Percentiles rank a stretch among this genome's conserved stretches.
Conservation (phyloP, 192 early-diverging fungal species). For the Spizellomyces punctatus region DNA sequence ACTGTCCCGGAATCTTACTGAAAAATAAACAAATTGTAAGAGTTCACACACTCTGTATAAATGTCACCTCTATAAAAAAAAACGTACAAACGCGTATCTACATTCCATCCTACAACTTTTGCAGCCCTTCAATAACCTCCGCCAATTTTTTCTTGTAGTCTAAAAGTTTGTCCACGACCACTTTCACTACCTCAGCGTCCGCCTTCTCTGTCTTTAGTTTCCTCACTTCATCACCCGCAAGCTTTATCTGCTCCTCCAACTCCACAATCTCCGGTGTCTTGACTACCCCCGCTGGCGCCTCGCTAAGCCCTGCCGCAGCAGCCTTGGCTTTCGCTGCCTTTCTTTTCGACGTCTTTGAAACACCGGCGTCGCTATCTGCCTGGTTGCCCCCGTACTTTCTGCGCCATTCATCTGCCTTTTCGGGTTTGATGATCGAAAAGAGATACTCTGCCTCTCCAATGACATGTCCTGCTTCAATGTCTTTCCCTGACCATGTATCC, state of each 20-base stretch:
- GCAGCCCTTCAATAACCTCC: not conserved
- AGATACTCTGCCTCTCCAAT: slow-evolving; percentile 89
- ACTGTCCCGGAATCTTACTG: too few relatives aligned
- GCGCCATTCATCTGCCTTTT: slow-evolving; percentile 77
- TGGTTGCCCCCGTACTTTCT: slow-evolving; percentile 74
- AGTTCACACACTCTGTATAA: too few relatives aligned
- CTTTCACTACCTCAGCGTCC: slow-evolving; percentile 33
- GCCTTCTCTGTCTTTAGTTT: slow-evolving; percentile 62
- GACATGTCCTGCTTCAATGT: slow-evolving; percentile 79
- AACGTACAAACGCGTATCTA: too few relatives aligned
- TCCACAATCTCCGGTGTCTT: slow-evolving; percentile 52
- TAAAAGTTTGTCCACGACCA: not conserved
- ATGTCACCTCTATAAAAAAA: too few relatives aligned
- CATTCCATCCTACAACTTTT: not conserved
- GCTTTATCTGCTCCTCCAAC: slow-evolving; percentile 59
- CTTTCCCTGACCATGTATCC: slow-evolving; percentile 68
- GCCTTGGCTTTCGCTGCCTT: slow-evolving; percentile 39
- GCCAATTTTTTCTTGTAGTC: not conserved
- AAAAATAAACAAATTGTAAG: too few relatives aligned
- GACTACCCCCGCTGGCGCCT: slow-evolving; percentile 44
- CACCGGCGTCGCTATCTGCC: slow-evolving; percentile 12
- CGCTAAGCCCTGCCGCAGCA: slow-evolving; percentile 28
- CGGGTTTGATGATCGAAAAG: slow-evolving; percentile 88
- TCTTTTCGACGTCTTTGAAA: slow-evolving; percentile 9
- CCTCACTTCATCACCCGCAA: slow-evolving; percentile 58